Conservation (phyloP, 139 green algal genomes). For the Parachlorella kessleri region DNA sequence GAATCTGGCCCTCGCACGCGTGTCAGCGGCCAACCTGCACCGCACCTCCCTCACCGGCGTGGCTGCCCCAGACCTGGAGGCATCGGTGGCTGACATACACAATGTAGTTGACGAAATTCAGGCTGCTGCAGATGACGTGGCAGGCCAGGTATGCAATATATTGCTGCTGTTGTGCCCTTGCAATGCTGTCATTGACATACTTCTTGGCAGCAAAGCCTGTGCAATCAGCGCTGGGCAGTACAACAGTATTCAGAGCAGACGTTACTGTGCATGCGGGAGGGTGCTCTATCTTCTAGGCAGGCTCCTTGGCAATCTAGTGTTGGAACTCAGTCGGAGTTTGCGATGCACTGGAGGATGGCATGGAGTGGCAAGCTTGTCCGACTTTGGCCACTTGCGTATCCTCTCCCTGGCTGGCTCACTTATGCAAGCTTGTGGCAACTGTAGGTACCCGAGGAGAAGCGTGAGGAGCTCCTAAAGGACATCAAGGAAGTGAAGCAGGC, state of each 20-base stretch:
- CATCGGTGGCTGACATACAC: conserved; percentile 7
- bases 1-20: conserved; percentile 13
- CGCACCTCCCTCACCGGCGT: neutral
- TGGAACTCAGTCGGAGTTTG: too few species aligned
- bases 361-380: neutral
- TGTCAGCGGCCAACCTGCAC: conserved; percentile 5
- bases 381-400: neutral
- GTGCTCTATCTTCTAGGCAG: too few species aligned
- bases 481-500: conserved; percentile 9
- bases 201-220: too few species aligned
- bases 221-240: too few species aligned
- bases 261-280: too few species aligned
- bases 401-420: too few species aligned
- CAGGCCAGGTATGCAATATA: neutral
- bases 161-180: too few species aligned
- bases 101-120: neutral
- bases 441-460: neutral
- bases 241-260: too few species aligned
- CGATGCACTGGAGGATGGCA: neutral
- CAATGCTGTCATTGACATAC: too few species aligned
- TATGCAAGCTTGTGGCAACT: neutral
- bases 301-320: too few species aligned
- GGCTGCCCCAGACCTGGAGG: neutral
- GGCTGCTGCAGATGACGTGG: neutral
- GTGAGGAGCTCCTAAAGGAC: neutral